phyloP scores from a whole-genome alignment of 2,329 filamentous ascomycete species.

The Sphaerulina musiva region DNA sequence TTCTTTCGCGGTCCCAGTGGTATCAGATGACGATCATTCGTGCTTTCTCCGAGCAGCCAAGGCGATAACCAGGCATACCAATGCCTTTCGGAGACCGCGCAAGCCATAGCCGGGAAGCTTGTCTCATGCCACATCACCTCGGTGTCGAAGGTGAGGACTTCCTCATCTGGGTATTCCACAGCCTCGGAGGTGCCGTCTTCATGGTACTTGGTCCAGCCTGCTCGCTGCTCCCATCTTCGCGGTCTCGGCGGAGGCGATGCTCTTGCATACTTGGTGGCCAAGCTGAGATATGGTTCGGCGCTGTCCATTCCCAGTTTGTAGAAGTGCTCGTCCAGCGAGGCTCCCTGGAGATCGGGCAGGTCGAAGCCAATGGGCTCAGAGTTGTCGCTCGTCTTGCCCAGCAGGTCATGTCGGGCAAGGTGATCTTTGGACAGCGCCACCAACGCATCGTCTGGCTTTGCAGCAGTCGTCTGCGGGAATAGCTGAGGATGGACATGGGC shows the following conservation, averaged over 20 bases:
- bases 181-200: slow-evolving; percentile 64
- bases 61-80: slow-evolving; percentile 99
- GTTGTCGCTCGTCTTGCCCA: slow-evolving; percentile 82
- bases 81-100: slow-evolving; percentile 76
- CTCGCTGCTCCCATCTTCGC: slow-evolving; percentile 68
- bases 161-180: slow-evolving; percentile 70
- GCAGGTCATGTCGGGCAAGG: slow-evolving; percentile 73
- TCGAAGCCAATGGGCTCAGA: slow-evolving; percentile 72
- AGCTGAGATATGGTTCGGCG: slow-evolving; percentile 72
- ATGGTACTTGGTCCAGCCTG: slow-evolving; percentile 93
- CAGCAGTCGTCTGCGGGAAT: slow-evolving; percentile 53
- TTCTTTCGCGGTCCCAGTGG: slow-evolving; percentile 71
- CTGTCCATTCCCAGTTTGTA: slow-evolving; percentile 77
- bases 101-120: slow-evolving; percentile 93
- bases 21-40: slow-evolving; percentile 71
- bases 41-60: slow-evolving; percentile 80
- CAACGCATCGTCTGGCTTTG: slow-evolving; percentile 68
- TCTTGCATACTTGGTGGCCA: slow-evolving; percentile 67
- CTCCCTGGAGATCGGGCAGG: slow-evolving; percentile 69
- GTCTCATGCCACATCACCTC: slow-evolving; percentile 95
- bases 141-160: slow-evolving; percentile 85
- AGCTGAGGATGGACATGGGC: slow-evolving; percentile 74
- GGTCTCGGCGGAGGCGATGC: slow-evolving; percentile 53
- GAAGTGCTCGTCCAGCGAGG: slow-evolving; percentile 89
- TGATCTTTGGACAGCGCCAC: slow-evolving; percentile 77